Conservation (phyloP, 1,139 yeast species). For the Kurtzmaniella quercitrusa region DNA sequence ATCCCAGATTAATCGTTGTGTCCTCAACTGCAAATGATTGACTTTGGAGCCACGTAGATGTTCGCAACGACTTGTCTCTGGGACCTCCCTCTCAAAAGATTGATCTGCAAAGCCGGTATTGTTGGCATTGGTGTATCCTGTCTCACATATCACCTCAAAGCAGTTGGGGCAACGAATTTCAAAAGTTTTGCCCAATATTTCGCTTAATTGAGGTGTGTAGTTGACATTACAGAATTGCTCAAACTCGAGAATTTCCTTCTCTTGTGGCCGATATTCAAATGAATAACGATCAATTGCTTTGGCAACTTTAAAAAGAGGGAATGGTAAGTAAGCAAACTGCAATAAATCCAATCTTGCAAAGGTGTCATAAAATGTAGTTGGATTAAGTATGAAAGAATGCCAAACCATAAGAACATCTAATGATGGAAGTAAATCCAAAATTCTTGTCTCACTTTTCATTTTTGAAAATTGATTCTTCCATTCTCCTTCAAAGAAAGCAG, state of each 20-base stretch:
- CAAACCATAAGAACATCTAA: conserved; percentile 30
- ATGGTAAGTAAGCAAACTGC: conserved; percentile 19
- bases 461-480: no score
- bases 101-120: conserved; percentile 21
- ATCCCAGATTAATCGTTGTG: background rate
- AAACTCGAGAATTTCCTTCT: background rate
- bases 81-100: background rate
- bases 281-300: conserved; percentile 18
- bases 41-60: background rate
- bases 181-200: conserved; percentile 2
- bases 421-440: conserved; percentile 19
- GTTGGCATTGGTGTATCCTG: conserved; percentile 11
- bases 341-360: conserved; percentile 19
- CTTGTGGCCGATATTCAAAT: conserved; percentile 16
- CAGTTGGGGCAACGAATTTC: conserved; percentile 17
- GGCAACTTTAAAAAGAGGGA: conserved; percentile 21
- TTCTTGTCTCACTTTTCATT: no score
- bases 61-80: background rate
- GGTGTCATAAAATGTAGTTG: conserved; percentile 22
- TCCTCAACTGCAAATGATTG: background rate
- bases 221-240: background rate
- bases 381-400: conserved; percentile 20
- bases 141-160: background rate
- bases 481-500: background rate
- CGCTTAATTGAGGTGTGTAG: background rate